Base-by-base conservation (phyloP, 2,329 filamentous ascomycete species). In the Leptographium lundbergii region DNA sequence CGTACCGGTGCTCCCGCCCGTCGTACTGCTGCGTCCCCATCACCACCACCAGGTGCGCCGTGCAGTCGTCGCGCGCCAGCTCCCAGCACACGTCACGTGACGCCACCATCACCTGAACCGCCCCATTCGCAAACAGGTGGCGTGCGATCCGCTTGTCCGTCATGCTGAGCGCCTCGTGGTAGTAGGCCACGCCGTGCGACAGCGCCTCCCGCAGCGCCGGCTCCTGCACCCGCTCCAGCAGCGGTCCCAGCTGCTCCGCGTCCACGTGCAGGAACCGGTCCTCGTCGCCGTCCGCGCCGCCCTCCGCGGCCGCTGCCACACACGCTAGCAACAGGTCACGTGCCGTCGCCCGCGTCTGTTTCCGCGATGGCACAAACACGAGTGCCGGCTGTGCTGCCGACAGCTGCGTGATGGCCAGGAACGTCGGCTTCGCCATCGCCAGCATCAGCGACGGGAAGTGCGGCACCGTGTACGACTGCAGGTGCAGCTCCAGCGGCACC, bases 11-110 rank as follows among this genome's bases (percentile, higher is more conserved):
- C 72, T 99, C 92, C 56, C 91, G 86, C 7, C 94, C 94, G 67
- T 99, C 94, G 65, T 92, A 99, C 73, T 91, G 96, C 68, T 99
- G 94, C 1, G 95, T 99, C 19, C 91, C 91, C 91, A 99, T 97
- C 36, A 99, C 86, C 54, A 99, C 82, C 17, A 97, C 91, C 17
- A 99, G 78, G 69, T 97, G 91, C 4, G 92, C 91, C 1, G 83
- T 89, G 68, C 85, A 86, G 63, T 95, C 85, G 42, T 45, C 42
- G 19, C 42, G 42, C 22, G 27, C 39, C 57, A 99, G 77, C 73
- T 97, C 92, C 92, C 94, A 99, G 73, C 91, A 96, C 56, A 94
- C 91, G 73, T 99, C 92, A 57, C 94, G 84, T 59, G 81, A 84
- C 27, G 80, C 81, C 55, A 84, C 75, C 66, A 96, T 77, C 2